Evolutionary conservation across 202 grass and related monocot genomes (phyloP).

Genomic region (Hordeum pubiflorum): DNA sequence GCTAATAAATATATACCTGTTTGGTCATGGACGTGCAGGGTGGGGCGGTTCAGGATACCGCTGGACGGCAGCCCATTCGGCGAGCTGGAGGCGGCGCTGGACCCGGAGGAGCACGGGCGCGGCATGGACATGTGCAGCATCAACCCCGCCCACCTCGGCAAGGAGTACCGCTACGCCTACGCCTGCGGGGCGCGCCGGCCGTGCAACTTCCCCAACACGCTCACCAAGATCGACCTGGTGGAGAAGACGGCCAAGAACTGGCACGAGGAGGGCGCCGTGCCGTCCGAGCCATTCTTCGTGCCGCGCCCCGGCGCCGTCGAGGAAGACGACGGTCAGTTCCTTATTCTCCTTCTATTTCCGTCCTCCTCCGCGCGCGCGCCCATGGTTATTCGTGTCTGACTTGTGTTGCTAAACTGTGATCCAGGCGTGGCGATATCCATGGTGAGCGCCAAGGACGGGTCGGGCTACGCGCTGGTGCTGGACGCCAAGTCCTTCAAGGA

Average conservation of each 20-base stretch:
- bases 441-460: constrained; percentile 79
- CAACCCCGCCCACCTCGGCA: constrained; percentile 73
- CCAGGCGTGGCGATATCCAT: constrained; percentile 84
- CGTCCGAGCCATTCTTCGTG: constrained; percentile 91
- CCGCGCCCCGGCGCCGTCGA: constrained; percentile 61
- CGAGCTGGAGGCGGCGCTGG: constrained; percentile 62
- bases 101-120: constrained; percentile 77
- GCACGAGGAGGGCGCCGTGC: constrained; percentile 81
- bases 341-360: too few species aligned
- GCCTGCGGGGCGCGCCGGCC: constrained; percentile 86
- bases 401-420: background rate
- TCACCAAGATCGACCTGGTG: constrained; percentile 86
- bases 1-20: background rate
- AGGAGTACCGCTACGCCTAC: constrained; percentile 80
- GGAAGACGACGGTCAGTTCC: constrained; percentile 80
- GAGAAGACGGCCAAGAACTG: constrained; percentile 84
- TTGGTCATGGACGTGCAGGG: constrained; percentile 4
- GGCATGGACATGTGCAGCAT: constrained; percentile 99
- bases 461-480: constrained; percentile 72
- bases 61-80: constrained; percentile 74
- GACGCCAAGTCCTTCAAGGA: constrained; percentile 76
- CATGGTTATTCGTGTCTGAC: background rate
- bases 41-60: constrained; percentile 85
- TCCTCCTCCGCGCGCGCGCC: background rate
- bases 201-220: constrained; percentile 96